Evolutionary conservation across 164 flowering plant species (phyloP).

Genomic region (Stephania japonica): DNA sequence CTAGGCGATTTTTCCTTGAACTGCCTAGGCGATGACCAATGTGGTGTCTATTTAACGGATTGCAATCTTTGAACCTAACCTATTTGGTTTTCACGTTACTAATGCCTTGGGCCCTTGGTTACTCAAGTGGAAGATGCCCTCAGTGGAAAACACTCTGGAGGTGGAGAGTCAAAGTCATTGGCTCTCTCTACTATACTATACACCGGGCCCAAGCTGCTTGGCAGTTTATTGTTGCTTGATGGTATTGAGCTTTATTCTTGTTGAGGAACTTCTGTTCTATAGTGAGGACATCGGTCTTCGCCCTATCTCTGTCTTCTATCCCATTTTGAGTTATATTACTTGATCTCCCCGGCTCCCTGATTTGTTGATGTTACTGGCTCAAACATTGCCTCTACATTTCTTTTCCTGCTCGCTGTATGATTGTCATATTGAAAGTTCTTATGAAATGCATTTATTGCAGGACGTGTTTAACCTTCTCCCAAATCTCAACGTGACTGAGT

Average conservation of each 20-base stretch:
- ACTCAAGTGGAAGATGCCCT: not conserved
- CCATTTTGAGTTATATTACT: not conserved
- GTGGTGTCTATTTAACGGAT: not conserved
- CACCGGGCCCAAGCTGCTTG: no score
- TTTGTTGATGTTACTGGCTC: not conserved
- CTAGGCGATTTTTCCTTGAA: no score
- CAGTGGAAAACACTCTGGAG: not conserved
- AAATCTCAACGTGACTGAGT: constrained; percentile 79
- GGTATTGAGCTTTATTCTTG: not conserved
- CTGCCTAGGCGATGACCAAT: no score
- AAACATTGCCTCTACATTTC: not conserved
- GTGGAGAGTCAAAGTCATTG: not conserved
- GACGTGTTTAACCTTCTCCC: constrained; percentile 96
- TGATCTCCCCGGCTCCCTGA: not conserved
- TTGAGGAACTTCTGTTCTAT: not conserved
- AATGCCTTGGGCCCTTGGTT: not conserved
- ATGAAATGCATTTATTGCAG: constrained; percentile 33
- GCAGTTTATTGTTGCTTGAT: not conserved
- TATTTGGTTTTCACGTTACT: not conserved
- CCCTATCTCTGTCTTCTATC: not conserved
- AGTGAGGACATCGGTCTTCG: not conserved
- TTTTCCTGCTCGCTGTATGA: not conserved
- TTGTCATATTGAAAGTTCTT: not conserved
- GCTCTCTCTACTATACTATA: no score
- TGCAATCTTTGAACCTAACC: not conserved